These are phyloP conservation scores for Pseudodiploospora longispora DNA, from an alignment of 2,329 filamentous ascomycete genomes.

Conservation along the genomic window DNA sequence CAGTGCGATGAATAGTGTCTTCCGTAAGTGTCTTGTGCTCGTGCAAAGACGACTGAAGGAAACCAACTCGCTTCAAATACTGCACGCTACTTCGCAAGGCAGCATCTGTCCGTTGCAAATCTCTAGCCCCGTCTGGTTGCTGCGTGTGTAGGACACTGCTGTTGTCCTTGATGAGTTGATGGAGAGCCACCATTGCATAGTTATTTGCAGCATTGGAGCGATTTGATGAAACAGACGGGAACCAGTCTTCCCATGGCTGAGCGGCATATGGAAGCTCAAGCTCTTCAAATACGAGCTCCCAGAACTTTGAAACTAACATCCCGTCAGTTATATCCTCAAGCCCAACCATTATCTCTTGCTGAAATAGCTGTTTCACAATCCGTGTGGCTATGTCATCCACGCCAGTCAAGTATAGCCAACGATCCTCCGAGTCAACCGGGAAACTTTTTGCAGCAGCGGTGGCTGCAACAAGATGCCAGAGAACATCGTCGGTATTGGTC, in stretches of 20 bases:
- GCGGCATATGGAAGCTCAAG: constrained; percentile 7
- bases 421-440: constrained; percentile 4
- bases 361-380: constrained; percentile 8
- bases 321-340: constrained; percentile 10
- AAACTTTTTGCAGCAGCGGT: constrained; percentile 8
- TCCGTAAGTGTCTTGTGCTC: too few relatives aligned
- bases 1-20: too few relatives aligned
- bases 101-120: not conserved
- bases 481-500: constrained; percentile 16
- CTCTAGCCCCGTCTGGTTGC: not conserved
- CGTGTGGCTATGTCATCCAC: constrained; percentile 10
- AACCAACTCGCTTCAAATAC: constrained; percentile 2
- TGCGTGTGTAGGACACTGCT: not conserved
- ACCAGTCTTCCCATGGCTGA: constrained; percentile 10
- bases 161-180: not conserved
- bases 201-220: too few relatives aligned
- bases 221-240: too few relatives aligned
- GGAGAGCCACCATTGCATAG: not conserved
- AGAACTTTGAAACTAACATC: constrained; percentile 12
- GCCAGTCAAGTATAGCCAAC: constrained; percentile 11
- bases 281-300: constrained; percentile 12
- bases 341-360: not conserved
- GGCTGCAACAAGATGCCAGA: constrained; percentile 14
- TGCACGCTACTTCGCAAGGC: constrained; percentile 2
- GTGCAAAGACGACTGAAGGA: constrained; percentile 1